Evolutionary conservation across 768 basidiomycete species (phyloP), one percentile per base, ranked within the genome.

Genomic region (Calvatia gigantea): DNA sequence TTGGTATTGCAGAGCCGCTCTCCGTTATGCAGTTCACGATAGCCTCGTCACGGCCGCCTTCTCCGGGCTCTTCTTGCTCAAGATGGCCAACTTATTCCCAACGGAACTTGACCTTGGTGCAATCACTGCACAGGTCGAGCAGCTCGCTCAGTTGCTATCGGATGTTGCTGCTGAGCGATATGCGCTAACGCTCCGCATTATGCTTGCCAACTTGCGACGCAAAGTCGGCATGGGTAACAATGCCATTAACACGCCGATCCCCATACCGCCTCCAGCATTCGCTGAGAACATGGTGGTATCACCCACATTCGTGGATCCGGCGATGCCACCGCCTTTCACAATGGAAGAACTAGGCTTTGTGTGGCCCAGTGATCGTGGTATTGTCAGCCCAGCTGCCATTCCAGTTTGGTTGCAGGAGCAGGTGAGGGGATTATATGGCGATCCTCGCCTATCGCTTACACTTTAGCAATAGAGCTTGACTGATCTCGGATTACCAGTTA

Each of bases 61-160:
- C 71, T 91, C 91, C 14, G 93, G 90, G 7, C 78, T 96, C 19
- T 96, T 94, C 75, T 75, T 95, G 23, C 80, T 96, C 56, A 96
- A 96, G 73, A 94, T 96, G 87, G 94, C 94, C 54, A 91, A 87
- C 64, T 81, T 97, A 29, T 97, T 95, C 76, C 93, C 93, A 0
- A 73, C 84, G 12, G 91, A 94, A 63, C 73, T 95, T 45, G 90
- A 95, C 65, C 72, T 95, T 27, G 78, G 73, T 15, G 79, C 80
- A 7, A 91, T 95, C 66, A 87, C 84, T 43, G 77, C 70, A 2
- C 93, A 96, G 69, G 94, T 96, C 39, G 91, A 94, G 65, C 91
- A 96, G 68, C 80, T 98, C 33, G 88, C 92, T 0, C 90, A 94
- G 62, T 73, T 98, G 43, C 78, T 97, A 43, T 92, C 91, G 4